Base-by-base conservation (phyloP, 2,329 filamentous ascomycete species). In the Fusarium chaquense region DNA sequence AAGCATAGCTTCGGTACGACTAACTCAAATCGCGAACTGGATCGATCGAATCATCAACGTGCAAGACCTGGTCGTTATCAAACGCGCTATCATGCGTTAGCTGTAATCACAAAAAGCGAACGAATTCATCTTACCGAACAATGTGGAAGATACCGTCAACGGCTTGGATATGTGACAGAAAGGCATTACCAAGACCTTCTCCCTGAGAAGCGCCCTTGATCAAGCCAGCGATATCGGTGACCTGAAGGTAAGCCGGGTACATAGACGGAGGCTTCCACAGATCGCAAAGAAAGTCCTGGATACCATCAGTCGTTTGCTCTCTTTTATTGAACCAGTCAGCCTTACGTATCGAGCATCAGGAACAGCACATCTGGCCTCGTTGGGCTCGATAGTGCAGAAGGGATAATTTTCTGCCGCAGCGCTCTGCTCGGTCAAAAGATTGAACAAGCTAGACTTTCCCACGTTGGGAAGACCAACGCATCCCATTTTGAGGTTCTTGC, bases 301-400 rank as follows among this genome's bases (percentile, higher is more conserved):
- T 12, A 12, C 12, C 35, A 16, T 33, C 18, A 46, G 58, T 5
- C 8, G 36, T 13, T 10, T 30, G 18, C 36, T 30, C 22, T 46
- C 41, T 45, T 15, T 9, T 53, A 43, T n/a, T 33, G 20, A 22
- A 10, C 41, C 11, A 2, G n/a, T 20, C 30, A 52, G 46, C 24
- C 80, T 73, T 73, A 82, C 81, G 71, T 83, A 83, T 79, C 81
- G 75, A 51, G 73, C 76, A 68, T 83, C 81, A 3, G 81, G 81
- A 52, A 83, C 81, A 58, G 79, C 76, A 76, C 81, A 83, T 71
- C 81, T 79, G 55, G 81, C 81, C 74, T 83, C 81, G 26, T 83
- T 83, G 40, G 81, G 81, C 76, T 83, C 81, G 74, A 83, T 83
- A 0, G 81, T 83, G 70, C 81, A 83, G 56, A 83, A 83, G 1